These are phyloP conservation scores for Spiraea crenata DNA, from an alignment of 331 rosid species.

Conservation along the genomic window DNA sequence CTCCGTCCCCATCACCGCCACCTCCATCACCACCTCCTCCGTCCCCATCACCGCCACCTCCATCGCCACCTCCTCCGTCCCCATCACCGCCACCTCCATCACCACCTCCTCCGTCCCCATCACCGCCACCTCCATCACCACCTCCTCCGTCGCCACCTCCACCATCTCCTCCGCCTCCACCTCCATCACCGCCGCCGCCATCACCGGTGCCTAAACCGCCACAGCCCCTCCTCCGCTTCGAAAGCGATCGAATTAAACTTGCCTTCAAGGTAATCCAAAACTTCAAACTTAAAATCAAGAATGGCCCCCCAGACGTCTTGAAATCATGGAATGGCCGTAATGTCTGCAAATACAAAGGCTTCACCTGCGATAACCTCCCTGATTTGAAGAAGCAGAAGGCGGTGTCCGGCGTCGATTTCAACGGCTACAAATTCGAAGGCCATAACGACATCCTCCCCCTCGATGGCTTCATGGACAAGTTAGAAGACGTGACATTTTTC, in stretches of 20 bases:
- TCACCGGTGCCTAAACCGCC: background rate
- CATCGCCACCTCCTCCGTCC: background rate
- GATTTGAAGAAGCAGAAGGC: fast-evolving
- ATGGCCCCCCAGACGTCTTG: constrained; percentile 18
- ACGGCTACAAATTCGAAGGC: constrained; percentile 27
- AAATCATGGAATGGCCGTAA: constrained; percentile 16
- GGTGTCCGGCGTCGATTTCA: constrained; percentile 56
- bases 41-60: background rate
- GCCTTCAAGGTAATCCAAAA: constrained; percentile 24
- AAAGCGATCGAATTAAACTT: constrained; percentile 15
- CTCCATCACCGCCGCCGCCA: background rate
- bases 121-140: fast-evolving
- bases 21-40: background rate
- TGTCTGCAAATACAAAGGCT: constrained; percentile 30
- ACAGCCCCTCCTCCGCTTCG: background rate
- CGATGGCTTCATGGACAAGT: constrained; percentile 16
- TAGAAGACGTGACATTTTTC: constrained; percentile 48
- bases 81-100: background rate
- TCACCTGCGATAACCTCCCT: constrained; percentile 29
- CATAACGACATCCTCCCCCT: constrained; percentile 4
- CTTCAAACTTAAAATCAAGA: background rate
- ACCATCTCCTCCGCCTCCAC: background rate
- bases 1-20: too few species aligned
- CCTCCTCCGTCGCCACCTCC: background rate
- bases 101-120: background rate